These are phyloP conservation scores for Vitis hybrid DNA, from an alignment of 177 flowering plant species.

Conservation along the genomic window DNA sequence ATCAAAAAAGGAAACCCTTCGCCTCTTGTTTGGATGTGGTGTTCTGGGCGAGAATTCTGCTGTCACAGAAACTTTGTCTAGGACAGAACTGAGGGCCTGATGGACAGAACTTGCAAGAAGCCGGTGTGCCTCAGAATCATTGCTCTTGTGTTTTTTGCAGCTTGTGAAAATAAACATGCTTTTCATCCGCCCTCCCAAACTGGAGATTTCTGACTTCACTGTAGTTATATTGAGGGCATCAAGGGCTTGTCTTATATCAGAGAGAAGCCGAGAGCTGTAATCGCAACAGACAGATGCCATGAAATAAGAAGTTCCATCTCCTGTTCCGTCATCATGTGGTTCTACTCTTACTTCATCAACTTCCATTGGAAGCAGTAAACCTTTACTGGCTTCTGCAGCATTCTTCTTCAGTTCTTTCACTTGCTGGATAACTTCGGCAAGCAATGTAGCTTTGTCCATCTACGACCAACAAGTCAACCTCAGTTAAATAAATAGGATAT, in stretches of 20 bases:
- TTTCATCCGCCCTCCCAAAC: slow-evolving; percentile 50
- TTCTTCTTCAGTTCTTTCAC: slow-evolving; percentile 66
- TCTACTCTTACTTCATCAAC: slow-evolving; percentile 70
- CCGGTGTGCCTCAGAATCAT: slow-evolving; percentile 27
- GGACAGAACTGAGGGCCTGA: slow-evolving; percentile 52
- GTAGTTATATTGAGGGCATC: slow-evolving; percentile 36
- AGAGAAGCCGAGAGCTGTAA: slow-evolving; percentile 48
- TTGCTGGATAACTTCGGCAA: slow-evolving; percentile 70
- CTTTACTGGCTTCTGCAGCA: slow-evolving; percentile 60
- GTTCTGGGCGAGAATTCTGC: slow-evolving; percentile 51
- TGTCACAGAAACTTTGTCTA: slow-evolving; percentile 47
- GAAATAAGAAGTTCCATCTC: slow-evolving; percentile 28
- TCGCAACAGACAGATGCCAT: slow-evolving; percentile 60
- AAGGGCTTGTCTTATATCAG: slow-evolving; percentile 48
- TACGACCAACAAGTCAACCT: slow-evolving; percentile 19
- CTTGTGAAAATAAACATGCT: slow-evolving; percentile 43
- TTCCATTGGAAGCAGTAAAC: slow-evolving; percentile 61
- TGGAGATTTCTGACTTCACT: slow-evolving; percentile 50
- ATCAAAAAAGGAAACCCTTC: slow-evolving; percentile 41
- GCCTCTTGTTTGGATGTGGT: slow-evolving; percentile 48
- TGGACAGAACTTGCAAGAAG: slow-evolving; percentile 37
- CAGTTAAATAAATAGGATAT: neutral
- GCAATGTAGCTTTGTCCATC: slow-evolving; percentile 93
- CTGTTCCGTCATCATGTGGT: slow-evolving; percentile 23
- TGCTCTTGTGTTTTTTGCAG: slow-evolving; percentile 15